Percentiles rank a stretch among this genome's conserved stretches.
Evolutionary conservation across 2,329 filamentous ascomycete species (phyloP).

Genomic region (Helminthosporium solani): DNA sequence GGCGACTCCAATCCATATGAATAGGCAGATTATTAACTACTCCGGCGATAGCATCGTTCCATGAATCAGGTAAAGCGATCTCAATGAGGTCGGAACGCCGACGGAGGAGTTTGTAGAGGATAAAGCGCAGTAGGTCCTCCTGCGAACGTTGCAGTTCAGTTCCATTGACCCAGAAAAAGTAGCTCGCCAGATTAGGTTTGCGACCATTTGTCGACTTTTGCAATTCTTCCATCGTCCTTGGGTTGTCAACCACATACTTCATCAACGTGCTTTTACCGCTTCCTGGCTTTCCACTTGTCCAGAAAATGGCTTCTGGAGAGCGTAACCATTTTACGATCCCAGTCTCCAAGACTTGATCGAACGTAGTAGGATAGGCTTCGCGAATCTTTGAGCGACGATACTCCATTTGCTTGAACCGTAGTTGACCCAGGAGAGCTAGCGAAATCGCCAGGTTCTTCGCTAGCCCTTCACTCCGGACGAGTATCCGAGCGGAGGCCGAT

Average conservation of each 20-base stretch:
- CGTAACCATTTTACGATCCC: slow-evolving; percentile 6
- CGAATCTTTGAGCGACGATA: slow-evolving; percentile 4
- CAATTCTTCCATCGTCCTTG: neutral
- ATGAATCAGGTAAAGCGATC: neutral
- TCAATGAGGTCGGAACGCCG: slow-evolving; percentile 2
- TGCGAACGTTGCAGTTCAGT: slow-evolving; percentile 6
- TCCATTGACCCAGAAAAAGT: slow-evolving; percentile 12
- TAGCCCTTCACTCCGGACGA: neutral
- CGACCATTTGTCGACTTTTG: neutral
- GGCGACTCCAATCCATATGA: too few species aligned
- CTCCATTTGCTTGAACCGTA: slow-evolving; percentile 3
- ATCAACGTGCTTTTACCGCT: slow-evolving; percentile 16
- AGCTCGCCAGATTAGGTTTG: neutral
- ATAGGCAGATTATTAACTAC: too few species aligned
- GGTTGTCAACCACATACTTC: slow-evolving; percentile 9
- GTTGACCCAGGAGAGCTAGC: neutral
- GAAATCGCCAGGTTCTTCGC: neutral
- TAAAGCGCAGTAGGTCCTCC: slow-evolving; percentile 5
- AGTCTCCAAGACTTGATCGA: neutral
- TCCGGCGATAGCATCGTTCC: neutral
- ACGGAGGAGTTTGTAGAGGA: slow-evolving; percentile 8
- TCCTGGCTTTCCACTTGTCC: slow-evolving; percentile 2
- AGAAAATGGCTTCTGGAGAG: neutral
- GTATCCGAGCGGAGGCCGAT: neutral
- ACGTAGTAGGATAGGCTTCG: slow-evolving; percentile 3